phyloP scores from a whole-genome alignment of 768 basidiomycete genomes.

The Thelephora ganbajun region DNA sequence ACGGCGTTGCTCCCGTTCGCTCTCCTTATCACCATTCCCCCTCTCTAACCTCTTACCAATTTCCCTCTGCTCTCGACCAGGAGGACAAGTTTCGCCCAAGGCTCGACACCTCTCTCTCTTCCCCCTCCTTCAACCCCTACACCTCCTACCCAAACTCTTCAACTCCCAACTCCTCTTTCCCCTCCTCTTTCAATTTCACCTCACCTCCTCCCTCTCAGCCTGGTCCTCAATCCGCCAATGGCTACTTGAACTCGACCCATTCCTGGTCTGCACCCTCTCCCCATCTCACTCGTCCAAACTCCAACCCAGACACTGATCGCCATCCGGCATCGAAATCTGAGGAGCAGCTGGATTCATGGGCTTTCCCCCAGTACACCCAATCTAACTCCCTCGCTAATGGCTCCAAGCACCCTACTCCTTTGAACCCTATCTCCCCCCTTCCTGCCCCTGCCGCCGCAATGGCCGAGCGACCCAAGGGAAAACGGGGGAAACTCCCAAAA shows the following conservation, averaged over 20 bases:
- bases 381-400: background rate
- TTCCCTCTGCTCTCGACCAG: constrained; percentile 32
- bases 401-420: constrained; percentile 24
- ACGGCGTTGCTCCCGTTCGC: constrained; percentile 25
- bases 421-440: constrained; percentile 10
- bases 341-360: constrained; percentile 40
- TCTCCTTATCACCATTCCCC: constrained; percentile 7
- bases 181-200: constrained; percentile 32
- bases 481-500: constrained; percentile 81
- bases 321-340: constrained; percentile 25
- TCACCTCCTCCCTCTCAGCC: constrained; percentile 9
- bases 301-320: constrained; percentile 9
- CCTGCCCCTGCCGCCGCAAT: constrained; percentile 35
- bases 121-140: constrained; percentile 31
- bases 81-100: constrained; percentile 33
- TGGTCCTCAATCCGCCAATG: constrained; percentile 9
- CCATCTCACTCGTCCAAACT: constrained; percentile 26
- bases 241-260: constrained; percentile 34
- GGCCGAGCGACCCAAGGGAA: constrained; percentile 66
- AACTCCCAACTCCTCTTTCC: constrained; percentile 32
- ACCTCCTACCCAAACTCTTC: constrained; percentile 37
- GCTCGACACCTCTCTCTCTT: constrained; percentile 23
- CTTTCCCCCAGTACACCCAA: constrained; percentile 20
- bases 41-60: constrained; percentile 35
- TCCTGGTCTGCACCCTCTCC: constrained; percentile 55